phyloP scores from a whole-genome alignment of 73 alveolate species.

The Paramecium sonneborni region DNA sequence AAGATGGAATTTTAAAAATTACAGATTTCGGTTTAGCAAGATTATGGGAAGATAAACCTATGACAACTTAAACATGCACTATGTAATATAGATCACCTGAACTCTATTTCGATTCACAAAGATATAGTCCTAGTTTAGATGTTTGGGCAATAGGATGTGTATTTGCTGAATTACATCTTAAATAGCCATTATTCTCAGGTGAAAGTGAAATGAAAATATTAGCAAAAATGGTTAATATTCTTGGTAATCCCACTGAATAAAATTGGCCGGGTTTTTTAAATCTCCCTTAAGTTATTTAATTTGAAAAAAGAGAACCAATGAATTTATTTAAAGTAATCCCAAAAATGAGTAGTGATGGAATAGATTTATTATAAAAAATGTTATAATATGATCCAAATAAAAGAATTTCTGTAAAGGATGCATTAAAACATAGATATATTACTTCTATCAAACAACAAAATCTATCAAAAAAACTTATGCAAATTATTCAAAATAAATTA shows the following conservation, averaged over 20 bases:
- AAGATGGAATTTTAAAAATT: constrained; percentile 27
- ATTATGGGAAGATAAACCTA: constrained; percentile 21
- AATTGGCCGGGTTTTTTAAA: neutral
- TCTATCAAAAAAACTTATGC: neutral
- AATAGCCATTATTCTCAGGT: constrained; percentile 90
- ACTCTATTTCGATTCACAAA: constrained; percentile 62
- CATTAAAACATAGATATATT: neutral
- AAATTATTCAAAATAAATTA: neutral
- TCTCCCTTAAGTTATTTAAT: neutral
- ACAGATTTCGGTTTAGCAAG: constrained; percentile 70
- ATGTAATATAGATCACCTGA: constrained; percentile 90
- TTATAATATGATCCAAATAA: constrained; percentile 14
- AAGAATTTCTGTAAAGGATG: neutral
- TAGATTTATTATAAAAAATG: neutral
- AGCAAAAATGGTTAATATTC: neutral
- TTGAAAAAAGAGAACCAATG: neutral
- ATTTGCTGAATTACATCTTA: constrained; percentile 85
- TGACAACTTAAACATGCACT: constrained; percentile 75
- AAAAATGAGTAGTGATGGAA: neutral
- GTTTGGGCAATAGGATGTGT: constrained; percentile 95
- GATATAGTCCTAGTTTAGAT: constrained; percentile 71
- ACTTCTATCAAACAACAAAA: neutral
- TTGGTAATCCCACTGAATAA: constrained; percentile 8
- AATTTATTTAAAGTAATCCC: neutral
- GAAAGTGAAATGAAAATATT: constrained; percentile 28